Conservation (phyloP, 1,284 basidiomycete species). For the Ganoderma lingzhi region DNA sequence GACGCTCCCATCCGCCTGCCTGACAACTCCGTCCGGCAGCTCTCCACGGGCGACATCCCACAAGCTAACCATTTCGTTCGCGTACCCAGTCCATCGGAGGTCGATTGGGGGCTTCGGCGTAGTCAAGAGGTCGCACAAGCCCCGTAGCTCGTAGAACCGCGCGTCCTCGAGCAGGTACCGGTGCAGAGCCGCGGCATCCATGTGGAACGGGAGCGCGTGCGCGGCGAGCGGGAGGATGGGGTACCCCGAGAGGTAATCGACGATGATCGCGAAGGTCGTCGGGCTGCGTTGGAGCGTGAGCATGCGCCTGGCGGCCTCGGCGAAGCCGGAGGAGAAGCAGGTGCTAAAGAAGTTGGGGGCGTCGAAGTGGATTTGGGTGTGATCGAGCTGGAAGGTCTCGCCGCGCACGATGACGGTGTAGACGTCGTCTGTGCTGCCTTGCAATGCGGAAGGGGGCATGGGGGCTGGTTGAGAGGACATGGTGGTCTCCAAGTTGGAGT, state of each 20-base stretch:
- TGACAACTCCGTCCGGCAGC: background rate
- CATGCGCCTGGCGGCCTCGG: background rate
- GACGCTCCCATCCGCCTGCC: constrained; percentile 5
- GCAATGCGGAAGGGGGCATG: background rate
- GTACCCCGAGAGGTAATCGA: background rate
- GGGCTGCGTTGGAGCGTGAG: background rate
- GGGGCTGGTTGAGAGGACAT: background rate
- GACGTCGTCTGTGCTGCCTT: background rate
- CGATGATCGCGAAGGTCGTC: background rate
- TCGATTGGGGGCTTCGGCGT: background rate
- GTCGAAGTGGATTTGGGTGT: background rate
- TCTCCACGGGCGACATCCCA: background rate
- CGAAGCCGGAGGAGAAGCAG: background rate
- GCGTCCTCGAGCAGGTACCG: background rate
- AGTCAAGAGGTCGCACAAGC: background rate
- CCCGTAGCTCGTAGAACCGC: background rate
- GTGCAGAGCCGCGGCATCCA: background rate
- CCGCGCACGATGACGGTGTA: background rate
- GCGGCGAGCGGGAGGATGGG: background rate
- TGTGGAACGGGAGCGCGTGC: background rate
- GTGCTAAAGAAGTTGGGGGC: background rate
- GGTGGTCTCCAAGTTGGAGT: background rate
- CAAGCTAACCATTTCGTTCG: background rate
- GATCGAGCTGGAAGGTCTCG: background rate
- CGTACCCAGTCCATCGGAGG: background rate